phyloP scores from a whole-genome alignment of 495 filamentous ascomycete species.

The Cercophora scortea region DNA sequence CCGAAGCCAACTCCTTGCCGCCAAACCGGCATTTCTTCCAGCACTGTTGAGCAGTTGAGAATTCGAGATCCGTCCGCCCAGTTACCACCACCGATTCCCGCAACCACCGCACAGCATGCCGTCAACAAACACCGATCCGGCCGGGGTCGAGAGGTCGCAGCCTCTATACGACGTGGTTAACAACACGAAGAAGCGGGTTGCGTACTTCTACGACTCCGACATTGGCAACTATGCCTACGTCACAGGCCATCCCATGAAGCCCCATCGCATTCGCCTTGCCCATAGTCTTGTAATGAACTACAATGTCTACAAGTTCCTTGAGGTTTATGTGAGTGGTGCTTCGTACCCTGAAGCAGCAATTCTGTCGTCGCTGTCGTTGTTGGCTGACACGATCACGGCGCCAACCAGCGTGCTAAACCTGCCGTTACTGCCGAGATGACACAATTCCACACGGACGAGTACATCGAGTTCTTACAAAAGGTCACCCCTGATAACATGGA shows the following conservation, averaged over 20 bases:
- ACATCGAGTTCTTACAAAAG: conserved; percentile 93
- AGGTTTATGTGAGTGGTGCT: conserved; percentile 76
- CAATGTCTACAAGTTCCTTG: conserved; percentile 95
- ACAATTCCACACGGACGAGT: conserved; percentile 98
- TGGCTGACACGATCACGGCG: neutral
- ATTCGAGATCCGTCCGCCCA: no score
- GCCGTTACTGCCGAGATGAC: conserved; percentile 97
- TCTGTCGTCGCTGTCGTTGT: neutral
- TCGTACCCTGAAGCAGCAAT: neutral
- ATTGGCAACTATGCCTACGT: conserved; percentile 97
- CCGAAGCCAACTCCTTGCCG: no score
- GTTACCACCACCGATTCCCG: no score
- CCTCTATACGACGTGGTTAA: conserved; percentile 23
- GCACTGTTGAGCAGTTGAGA: no score
- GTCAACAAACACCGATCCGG: conserved; percentile 15
- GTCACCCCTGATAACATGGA: conserved; percentile 99
- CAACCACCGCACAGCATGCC: conserved; percentile 8
- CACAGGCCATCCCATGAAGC: conserved; percentile 98
- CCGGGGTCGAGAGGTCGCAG: conserved; percentile 25
- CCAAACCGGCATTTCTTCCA: no score
- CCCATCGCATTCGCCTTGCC: conserved; percentile 92
- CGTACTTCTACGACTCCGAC: conserved; percentile 97
- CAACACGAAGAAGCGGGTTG: conserved; percentile 59
- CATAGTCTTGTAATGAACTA: conserved; percentile 99
- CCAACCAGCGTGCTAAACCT: conserved; percentile 79